Evolutionary conservation across 352 stramenopile genomes (phyloP).

Genomic region (Globisporangium spiculum): DNA sequence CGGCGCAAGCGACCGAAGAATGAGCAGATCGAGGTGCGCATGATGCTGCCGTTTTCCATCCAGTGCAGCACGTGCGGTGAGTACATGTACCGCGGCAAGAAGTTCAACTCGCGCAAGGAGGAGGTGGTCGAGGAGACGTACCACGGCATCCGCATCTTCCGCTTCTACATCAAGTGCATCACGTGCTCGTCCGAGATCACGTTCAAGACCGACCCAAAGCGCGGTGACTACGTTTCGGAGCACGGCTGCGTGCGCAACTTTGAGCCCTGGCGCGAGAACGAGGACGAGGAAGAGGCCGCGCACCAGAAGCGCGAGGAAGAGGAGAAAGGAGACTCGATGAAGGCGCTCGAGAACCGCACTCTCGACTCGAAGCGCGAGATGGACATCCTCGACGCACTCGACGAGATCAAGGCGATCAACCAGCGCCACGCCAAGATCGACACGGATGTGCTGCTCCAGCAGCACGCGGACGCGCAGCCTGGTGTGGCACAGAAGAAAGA

Average conservation of each 20-base stretch:
- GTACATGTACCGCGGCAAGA: conserved; percentile 99
- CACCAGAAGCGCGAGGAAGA: conserved; percentile 82
- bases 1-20: conserved; percentile 93
- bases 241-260: conserved; percentile 96
- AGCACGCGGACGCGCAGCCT: conserved; percentile 33
- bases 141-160: conserved; percentile 94
- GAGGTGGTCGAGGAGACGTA: conserved; percentile 95
- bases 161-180: conserved; percentile 98
- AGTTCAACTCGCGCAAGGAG: conserved; percentile 99
- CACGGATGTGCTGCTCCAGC: conserved; percentile 70
- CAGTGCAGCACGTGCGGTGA: conserved; percentile 96
- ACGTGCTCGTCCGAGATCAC: conserved; percentile 94
- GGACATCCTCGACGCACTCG: conserved; percentile 97
- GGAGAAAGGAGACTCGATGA: conserved; percentile 96
- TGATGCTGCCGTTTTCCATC: conserved; percentile 99
- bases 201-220: conserved; percentile 98
- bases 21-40: conserved; percentile 95
- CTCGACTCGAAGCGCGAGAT: conserved; percentile 98
- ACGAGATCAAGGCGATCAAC: conserved; percentile 99
- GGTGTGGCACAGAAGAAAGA: conserved; percentile 27
- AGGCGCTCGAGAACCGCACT: conserved; percentile 97
- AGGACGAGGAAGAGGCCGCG: conserved; percentile 70
- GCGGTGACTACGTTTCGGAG: conserved; percentile 97
- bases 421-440: conserved; percentile 91
- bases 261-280: conserved; percentile 94